These are phyloP conservation scores for Blastobotrys apis DNA, from an alignment of 1,139 yeast species.

Conservation along the genomic window DNA sequence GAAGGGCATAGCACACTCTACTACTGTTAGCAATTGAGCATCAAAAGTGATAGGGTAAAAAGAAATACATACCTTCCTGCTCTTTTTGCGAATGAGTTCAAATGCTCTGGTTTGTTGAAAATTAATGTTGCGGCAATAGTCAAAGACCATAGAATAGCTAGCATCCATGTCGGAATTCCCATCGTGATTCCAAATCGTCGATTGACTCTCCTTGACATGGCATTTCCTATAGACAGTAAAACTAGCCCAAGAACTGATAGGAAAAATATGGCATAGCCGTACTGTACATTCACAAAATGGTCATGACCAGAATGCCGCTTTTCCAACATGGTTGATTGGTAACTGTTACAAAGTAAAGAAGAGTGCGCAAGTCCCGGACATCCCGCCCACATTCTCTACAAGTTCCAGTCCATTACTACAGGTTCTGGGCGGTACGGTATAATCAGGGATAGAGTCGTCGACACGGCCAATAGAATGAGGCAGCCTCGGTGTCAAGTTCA, in stretches of 20 bases:
- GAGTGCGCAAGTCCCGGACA: too few relatives aligned
- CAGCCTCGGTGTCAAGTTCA: too few relatives aligned
- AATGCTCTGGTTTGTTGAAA: slow-evolving; percentile 16
- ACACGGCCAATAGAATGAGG: too few relatives aligned
- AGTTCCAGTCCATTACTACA: too few relatives aligned
- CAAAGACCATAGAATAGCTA: slow-evolving; percentile 37
- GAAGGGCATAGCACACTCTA: slow-evolving; percentile 59
- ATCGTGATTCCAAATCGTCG: slow-evolving; percentile 23
- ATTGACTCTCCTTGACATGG: slow-evolving; percentile 32
- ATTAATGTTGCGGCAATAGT: slow-evolving; percentile 22
- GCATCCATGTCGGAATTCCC: slow-evolving; percentile 34
- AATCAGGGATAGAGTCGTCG: too few relatives aligned
- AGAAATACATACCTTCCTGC: slow-evolving; percentile 38
- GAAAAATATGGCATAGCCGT: slow-evolving; percentile 46
- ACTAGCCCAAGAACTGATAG: slow-evolving; percentile 35
- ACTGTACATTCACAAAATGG: slow-evolving; percentile 41
- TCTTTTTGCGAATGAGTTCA: slow-evolving; percentile 27
- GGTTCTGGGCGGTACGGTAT: too few relatives aligned
- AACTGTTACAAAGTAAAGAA: too few relatives aligned
- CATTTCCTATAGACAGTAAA: slow-evolving; percentile 13
- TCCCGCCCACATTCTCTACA: too few relatives aligned
- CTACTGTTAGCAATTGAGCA: neutral
- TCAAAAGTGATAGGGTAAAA: too few relatives aligned
- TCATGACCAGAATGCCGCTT: slow-evolving; percentile 36
- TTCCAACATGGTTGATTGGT: slow-evolving; percentile 11